Percentiles rank a stretch among this genome's conserved stretches.
These are phyloP conservation scores for Leccinellum rugosiceps DNA, from an alignment of 768 basidiomycete genomes.

Conservation along the genomic window DNA sequence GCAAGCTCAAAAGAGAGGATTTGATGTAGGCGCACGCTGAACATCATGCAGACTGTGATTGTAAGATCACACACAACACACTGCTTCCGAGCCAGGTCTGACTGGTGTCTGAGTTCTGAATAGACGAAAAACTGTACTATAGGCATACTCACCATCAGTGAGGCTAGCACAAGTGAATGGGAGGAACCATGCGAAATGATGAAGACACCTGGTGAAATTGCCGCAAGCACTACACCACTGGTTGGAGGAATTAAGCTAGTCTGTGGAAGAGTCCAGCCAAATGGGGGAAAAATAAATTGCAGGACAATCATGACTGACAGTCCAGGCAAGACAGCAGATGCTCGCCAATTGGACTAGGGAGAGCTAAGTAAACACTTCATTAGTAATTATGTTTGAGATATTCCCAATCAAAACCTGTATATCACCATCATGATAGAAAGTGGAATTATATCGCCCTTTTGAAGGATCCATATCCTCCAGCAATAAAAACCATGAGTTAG, in stretches of 20 bases:
- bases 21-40: slow-evolving; percentile 1
- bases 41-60: slow-evolving; percentile 19
- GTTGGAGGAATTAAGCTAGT: background rate
- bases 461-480: slow-evolving; percentile 19
- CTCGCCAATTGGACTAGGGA: slow-evolving; percentile 22
- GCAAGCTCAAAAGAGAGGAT: background rate
- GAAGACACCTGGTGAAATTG: too few relatives aligned
- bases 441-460: background rate
- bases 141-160: slow-evolving; percentile 2
- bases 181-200: background rate
- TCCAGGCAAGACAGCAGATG: background rate
- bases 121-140: background rate
- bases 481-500: slow-evolving; percentile 19
- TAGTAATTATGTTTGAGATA: background rate
- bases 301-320: background rate
- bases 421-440: slow-evolving; percentile 18
- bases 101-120: background rate
- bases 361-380: slow-evolving; percentile 4
- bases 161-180: slow-evolving; percentile 1
- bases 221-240: background rate
- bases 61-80: slow-evolving; percentile 12
- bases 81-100: slow-evolving; percentile 23
- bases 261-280: background rate
- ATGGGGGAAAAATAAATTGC: background rate
- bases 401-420: background rate